Conservation (phyloP, 2,329 filamentous ascomycete genomes). For the Verticillium longisporum region DNA sequence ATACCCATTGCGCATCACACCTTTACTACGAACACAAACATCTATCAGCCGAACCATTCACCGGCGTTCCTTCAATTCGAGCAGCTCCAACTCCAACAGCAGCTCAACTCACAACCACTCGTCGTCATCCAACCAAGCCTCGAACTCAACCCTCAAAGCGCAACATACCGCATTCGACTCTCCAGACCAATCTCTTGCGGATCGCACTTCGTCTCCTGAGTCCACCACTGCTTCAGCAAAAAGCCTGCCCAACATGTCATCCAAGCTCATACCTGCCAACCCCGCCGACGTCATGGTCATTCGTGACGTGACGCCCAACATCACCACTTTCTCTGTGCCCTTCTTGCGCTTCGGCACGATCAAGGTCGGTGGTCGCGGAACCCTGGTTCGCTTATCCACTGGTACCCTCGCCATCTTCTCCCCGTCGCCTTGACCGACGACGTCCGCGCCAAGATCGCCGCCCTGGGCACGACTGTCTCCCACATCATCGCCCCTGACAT, state of each 20-base stretch:
- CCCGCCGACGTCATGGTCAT: constrained; percentile 86
- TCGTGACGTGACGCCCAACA: constrained; percentile 70
- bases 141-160: not conserved
- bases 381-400: constrained; percentile 61
- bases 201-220: not conserved
- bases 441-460: constrained; percentile 56
- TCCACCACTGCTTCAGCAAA: not conserved
- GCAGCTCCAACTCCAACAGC: not conserved
- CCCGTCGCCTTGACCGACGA: constrained; percentile 78
- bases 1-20: not conserved
- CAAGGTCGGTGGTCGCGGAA: constrained; percentile 81
- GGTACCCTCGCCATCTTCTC: constrained; percentile 85
- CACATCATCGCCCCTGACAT: constrained; percentile 86
- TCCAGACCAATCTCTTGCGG: constrained; percentile 1
- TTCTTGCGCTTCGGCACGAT: constrained; percentile 75
- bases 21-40: not conserved
- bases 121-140: constrained; percentile 1
- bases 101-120: constrained; percentile 1
- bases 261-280: constrained; percentile 59
- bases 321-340: constrained; percentile 74
- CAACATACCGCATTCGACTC: constrained; percentile 3
- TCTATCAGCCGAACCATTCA: not conserved
- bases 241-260: constrained; percentile 41
- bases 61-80: not conserved
- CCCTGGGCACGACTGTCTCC: constrained; percentile 62